phyloP scores from a whole-genome alignment of 2,329 filamentous ascomycete genomes.

The Fusarium bulbicola region DNA sequence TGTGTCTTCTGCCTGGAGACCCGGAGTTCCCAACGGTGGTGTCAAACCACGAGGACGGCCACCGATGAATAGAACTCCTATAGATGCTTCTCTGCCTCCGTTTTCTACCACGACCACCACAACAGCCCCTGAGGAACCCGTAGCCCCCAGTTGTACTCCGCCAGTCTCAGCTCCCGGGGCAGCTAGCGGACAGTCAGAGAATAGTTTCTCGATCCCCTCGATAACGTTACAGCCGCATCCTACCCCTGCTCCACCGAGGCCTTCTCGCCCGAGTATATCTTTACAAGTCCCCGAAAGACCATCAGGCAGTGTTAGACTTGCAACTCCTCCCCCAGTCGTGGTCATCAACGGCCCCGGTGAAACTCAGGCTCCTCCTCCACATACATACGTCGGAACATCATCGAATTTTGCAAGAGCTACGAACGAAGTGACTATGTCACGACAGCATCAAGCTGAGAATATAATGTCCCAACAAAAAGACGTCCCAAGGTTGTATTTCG shows the following conservation, averaged over 20 bases:
- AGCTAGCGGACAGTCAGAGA: conserved; percentile 1
- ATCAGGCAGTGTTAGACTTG: conserved; percentile 68
- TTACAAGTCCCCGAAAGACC: conserved; percentile 60
- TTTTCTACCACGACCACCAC: conserved; percentile 19
- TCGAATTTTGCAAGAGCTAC: conserved; percentile 35
- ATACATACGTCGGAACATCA: conserved; percentile 1
- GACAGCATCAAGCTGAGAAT: conserved; percentile 7
- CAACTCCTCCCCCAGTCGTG: conserved; percentile 62
- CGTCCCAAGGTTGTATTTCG: conserved; percentile 47
- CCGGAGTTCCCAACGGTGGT: conserved; percentile 66
- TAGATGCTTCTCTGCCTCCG: conserved; percentile 58
- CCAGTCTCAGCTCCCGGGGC: not conserved
- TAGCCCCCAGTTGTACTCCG: conserved; percentile 6
- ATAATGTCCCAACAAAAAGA: conserved; percentile 15
- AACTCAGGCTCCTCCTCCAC: not conserved
- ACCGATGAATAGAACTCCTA: conserved; percentile 69
- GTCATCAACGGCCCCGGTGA: conserved; percentile 31
- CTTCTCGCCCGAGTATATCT: conserved; percentile 51
- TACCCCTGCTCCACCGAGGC: conserved; percentile 31
- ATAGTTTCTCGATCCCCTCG: conserved; percentile 7
- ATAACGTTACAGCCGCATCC: conserved; percentile 24
- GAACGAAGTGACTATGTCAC: conserved; percentile 19
- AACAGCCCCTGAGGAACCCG: conserved; percentile 15
- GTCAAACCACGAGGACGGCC: conserved; percentile 83
- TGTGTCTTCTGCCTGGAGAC: conserved; percentile 90